phyloP scores from a whole-genome alignment of 192 early-diverging fungal genomes.

The Kappamyces sp. region DNA sequence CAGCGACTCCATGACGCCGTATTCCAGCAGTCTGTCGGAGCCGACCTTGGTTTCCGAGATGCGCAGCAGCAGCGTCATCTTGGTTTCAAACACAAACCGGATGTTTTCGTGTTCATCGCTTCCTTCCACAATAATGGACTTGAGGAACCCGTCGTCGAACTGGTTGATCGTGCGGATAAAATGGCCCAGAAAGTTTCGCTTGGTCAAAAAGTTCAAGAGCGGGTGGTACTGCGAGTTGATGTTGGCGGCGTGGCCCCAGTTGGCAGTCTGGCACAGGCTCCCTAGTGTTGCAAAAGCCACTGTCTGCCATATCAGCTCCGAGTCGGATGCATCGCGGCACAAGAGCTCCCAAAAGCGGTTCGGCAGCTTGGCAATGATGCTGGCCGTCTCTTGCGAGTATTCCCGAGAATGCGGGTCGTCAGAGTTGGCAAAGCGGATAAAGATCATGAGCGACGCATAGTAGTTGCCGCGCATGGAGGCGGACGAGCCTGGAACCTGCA shows the following conservation, averaged over 20 bases:
- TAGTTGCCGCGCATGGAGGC: slow-evolving; percentile 68
- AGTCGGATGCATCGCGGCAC: slow-evolving; percentile 78
- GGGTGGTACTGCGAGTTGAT: slow-evolving; percentile 1
- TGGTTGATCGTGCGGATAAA: slow-evolving; percentile 37
- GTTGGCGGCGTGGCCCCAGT: not conserved
- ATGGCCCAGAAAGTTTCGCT: slow-evolving; percentile 42
- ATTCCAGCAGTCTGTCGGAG: slow-evolving; percentile 69
- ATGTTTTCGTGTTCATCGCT: slow-evolving; percentile 27
- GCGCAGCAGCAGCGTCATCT: slow-evolving; percentile 77
- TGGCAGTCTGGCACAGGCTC: slow-evolving; percentile 8
- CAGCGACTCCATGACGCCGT: slow-evolving; percentile 73
- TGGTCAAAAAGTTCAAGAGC: slow-evolving; percentile 31
- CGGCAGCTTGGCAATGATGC: not conserved
- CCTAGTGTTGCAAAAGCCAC: slow-evolving; percentile 61
- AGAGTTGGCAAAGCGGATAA: slow-evolving; percentile 56
- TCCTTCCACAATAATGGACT: slow-evolving; percentile 20
- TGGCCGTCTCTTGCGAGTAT: not conserved
- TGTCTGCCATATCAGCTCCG: slow-evolving; percentile 74
- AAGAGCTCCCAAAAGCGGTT: slow-evolving; percentile 42
- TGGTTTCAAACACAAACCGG: slow-evolving; percentile 72
- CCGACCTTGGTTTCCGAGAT: slow-evolving; percentile 68
- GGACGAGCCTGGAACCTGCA: slow-evolving; percentile 51
- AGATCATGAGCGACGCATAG: slow-evolving; percentile 69
- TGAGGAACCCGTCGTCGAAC: slow-evolving; percentile 33
- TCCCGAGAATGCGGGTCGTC: slow-evolving; percentile 14